phyloP scores from a whole-genome alignment of 805 yeast species.

The Scheffersomyces coipomensis region DNA sequence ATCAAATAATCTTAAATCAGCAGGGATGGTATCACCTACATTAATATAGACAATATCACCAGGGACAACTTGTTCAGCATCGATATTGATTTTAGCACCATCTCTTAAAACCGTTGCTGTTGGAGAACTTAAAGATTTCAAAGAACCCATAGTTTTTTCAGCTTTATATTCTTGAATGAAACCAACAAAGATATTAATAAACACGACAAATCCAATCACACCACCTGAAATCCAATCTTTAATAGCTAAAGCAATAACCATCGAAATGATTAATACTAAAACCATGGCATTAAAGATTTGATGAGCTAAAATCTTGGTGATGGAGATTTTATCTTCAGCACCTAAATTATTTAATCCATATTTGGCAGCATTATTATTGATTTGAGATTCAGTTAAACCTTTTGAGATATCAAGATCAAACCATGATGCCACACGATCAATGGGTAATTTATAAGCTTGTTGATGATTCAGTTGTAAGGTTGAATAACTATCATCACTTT shows the following conservation, averaged over 20 bases:
- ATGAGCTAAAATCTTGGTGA: constrained; percentile 55
- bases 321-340: constrained; percentile 54
- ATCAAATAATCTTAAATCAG: constrained; percentile 62
- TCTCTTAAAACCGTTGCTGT: constrained; percentile 66
- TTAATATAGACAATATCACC: constrained; percentile 65
- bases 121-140: constrained; percentile 65
- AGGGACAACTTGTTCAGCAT: constrained; percentile 66
- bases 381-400: constrained; percentile 21
- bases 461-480: too few species aligned
- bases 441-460: constrained; percentile 14
- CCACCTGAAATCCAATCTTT: constrained; percentile 83
- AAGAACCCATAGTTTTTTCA: constrained; percentile 76
- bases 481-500: background rate
- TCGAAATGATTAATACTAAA: constrained; percentile 64
- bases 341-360: constrained; percentile 66
- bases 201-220: constrained; percentile 67
- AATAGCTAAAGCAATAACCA: constrained; percentile 70
- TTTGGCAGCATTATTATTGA: constrained; percentile 7
- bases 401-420: constrained; percentile 10
- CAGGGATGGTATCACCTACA: constrained; percentile 77
- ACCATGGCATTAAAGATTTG: constrained; percentile 81
- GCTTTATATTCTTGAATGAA: constrained; percentile 71
- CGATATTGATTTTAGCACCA: constrained; percentile 54
- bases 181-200: constrained; percentile 64
- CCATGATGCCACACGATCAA: constrained; percentile 14